phyloP scores from a whole-genome alignment of 2,329 filamentous ascomycete species.

The Xylaria sp. region DNA sequence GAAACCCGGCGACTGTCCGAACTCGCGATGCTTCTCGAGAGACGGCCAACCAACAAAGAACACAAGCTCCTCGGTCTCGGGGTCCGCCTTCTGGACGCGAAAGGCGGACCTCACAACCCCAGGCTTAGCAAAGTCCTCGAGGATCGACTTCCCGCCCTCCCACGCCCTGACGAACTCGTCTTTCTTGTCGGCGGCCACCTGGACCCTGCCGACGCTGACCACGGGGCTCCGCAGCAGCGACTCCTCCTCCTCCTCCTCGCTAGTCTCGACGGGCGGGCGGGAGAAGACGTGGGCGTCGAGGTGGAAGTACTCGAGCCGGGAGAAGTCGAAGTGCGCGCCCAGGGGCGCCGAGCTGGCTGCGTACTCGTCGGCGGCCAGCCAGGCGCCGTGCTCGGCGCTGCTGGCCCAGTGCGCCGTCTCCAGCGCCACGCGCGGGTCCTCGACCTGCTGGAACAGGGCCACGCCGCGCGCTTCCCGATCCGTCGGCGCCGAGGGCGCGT shows the following conservation, averaged over 20 bases:
- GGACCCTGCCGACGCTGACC: conserved; percentile 52
- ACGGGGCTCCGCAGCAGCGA: conserved; percentile 47
- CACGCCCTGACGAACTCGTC: conserved; percentile 51
- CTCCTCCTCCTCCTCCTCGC: conserved; percentile 26
- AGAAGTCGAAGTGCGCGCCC: conserved; percentile 48
- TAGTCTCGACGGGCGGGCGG: conserved; percentile 25
- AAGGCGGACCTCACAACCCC: conserved; percentile 54
- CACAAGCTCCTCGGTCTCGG: conserved; percentile 52
- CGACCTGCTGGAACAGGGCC: conserved; percentile 50
- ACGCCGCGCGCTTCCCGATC: conserved; percentile 51
- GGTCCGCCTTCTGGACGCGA: conserved; percentile 54
- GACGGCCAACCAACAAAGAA: conserved; percentile 54
- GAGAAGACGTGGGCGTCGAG: conserved; percentile 49
- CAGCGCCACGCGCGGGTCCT: conserved; percentile 53
- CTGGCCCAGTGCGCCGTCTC: conserved; percentile 59
- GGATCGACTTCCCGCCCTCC: conserved; percentile 46
- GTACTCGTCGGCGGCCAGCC: conserved; percentile 58
- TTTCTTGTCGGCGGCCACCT: conserved; percentile 48
- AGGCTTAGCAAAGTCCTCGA: conserved; percentile 47
- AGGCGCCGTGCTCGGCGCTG: conserved; percentile 54
- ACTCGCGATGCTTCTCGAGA: conserved; percentile 49
- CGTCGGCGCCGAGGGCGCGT: conserved; percentile 50
- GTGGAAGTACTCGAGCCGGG: conserved; percentile 55
- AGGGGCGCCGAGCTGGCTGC: conserved; percentile 50
- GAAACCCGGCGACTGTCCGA: conserved; percentile 43